Evolutionary conservation across 2,329 filamentous ascomycete genomes (phyloP).

Genomic region (Phialocephala subalpina): DNA sequence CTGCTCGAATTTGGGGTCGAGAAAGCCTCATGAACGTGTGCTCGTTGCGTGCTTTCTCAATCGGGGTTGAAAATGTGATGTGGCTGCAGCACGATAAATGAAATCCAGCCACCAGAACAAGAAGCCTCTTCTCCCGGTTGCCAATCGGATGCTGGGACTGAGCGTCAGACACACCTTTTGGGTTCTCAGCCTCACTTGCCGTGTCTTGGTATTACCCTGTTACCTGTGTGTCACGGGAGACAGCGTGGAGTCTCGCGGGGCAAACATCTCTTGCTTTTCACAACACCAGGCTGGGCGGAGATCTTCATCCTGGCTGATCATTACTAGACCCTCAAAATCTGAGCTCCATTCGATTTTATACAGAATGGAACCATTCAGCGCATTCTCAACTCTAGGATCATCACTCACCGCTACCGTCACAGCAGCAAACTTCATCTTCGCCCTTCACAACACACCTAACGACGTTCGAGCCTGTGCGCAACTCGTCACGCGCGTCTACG

Average conservation of each 20-base stretch:
- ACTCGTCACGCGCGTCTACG: conserved; percentile 9
- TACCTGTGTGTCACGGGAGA: neutral
- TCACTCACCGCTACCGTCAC: conserved; percentile 3
- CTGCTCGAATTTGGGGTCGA: neutral
- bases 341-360: neutral
- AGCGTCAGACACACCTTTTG: neutral
- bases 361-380: conserved; percentile 11
- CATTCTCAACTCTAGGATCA: neutral
- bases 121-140: neutral
- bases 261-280: neutral
- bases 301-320: neutral
- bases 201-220: neutral
- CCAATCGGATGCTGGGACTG: neutral
- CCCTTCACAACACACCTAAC: conserved; percentile 4
- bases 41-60: neutral
- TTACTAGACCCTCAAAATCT: neutral
- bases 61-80: neutral
- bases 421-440: conserved; percentile 11
- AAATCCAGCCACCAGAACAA: neutral
- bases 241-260: neutral
- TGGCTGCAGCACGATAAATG: neutral
- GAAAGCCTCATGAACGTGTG: neutral
- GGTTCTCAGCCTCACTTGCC: conserved; percentile 2
- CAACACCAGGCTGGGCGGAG: neutral
- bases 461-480: conserved; percentile 9